phyloP scores from a whole-genome alignment of 148 eudicot genomes.

The Spergularia marina region DNA sequence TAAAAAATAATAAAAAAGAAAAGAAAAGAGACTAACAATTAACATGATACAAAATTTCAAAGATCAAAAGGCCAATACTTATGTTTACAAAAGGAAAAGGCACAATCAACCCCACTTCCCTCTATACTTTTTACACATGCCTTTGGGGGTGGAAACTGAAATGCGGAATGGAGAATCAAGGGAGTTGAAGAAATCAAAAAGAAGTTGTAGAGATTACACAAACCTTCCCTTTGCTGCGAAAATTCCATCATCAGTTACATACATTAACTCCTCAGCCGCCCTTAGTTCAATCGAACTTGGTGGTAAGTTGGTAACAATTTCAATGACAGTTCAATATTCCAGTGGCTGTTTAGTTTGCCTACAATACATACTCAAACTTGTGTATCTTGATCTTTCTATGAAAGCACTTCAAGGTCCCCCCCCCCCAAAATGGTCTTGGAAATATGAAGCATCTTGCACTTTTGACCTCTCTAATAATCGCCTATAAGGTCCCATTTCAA shows the following conservation, averaged over 20 bases:
- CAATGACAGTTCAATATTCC: constrained; percentile 12
- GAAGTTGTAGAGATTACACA: too few species aligned
- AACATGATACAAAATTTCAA: too few species aligned
- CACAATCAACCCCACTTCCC: too few species aligned
- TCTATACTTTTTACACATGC: too few species aligned
- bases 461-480: constrained; percentile 15
- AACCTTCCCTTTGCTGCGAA: background rate
- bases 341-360: constrained; percentile 28
- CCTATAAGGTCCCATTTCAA: background rate
- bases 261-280: constrained; percentile 22
- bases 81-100: too few species aligned
- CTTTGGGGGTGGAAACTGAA: too few species aligned
- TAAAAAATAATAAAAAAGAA: too few species aligned
- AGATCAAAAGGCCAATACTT: too few species aligned
- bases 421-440: constrained; percentile 22
- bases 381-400: constrained; percentile 14
- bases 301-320: constrained; percentile 11
- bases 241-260: constrained; percentile 15
- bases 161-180: too few species aligned
- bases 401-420: constrained; percentile 19
- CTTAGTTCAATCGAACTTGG: constrained; percentile 18
- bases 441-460: constrained; percentile 10
- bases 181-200: too few species aligned
- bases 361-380: background rate
- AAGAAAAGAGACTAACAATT: too few species aligned